Evolutionary conservation across 805 yeast genomes (phyloP).

Genomic region (Schwanniomyces pseudopolymorphus): DNA sequence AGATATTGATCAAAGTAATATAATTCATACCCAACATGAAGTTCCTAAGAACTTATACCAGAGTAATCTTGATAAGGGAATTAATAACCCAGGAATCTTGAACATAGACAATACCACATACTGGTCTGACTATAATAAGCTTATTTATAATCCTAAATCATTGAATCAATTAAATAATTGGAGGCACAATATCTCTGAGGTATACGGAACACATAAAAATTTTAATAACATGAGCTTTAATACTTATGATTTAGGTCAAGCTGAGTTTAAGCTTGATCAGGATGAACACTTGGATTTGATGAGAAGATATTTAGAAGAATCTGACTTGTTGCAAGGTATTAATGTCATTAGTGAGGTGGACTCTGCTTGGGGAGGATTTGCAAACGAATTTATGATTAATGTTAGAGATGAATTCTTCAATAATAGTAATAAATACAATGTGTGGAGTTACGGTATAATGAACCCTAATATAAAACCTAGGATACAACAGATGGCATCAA

Average conservation of each 20-base stretch:
- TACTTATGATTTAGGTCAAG: conserved; percentile 54
- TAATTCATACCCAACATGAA: conserved; percentile 31
- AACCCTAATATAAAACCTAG: conserved; percentile 3
- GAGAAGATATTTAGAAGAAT: conserved; percentile 65
- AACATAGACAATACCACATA: conserved; percentile 45
- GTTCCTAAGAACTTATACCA: conserved; percentile 62
- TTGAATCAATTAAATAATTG: conserved; percentile 58
- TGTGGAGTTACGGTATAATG: conserved; percentile 35
- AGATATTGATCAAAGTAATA: conserved; percentile 11
- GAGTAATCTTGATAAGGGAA: conserved; percentile 53
- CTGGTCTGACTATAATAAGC: conserved; percentile 80
- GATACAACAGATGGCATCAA: conserved; percentile 23
- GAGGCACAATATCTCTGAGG: conserved; percentile 35
- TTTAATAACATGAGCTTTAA: conserved; percentile 42
- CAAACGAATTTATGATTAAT: conserved; percentile 48
- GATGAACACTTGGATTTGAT: conserved; percentile 50
- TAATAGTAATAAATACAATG: conserved; percentile 31
- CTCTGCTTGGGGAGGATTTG: conserved; percentile 82
- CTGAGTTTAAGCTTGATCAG: conserved; percentile 48
- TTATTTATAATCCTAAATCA: conserved; percentile 63
- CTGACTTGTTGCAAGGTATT: conserved; percentile 74
- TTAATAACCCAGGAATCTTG: conserved; percentile 26
- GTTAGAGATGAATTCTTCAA: conserved; percentile 68
- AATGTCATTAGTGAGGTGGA: conserved; percentile 71
- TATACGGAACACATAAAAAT: conserved; percentile 22